Base-by-base conservation (phyloP, 352 stramenopile genomes). In the Phytophthora tentaculata region DNA sequence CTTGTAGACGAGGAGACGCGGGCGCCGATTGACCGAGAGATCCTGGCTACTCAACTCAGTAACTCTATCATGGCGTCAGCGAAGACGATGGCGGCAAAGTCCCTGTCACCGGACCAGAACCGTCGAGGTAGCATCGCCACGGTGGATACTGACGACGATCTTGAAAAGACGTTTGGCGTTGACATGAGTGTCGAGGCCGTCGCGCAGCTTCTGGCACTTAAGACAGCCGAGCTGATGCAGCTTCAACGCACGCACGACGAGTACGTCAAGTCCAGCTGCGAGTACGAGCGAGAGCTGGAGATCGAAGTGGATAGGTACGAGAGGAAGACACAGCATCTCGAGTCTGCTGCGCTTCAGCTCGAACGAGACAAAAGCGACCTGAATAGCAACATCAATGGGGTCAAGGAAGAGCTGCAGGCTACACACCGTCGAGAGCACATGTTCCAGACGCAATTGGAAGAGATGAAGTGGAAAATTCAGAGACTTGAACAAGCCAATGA, bases 211-310 rank as follows among this genome's bases (percentile, higher is more conserved):
- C 49, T 84, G 28, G 61, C 63, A 1, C 43, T 66, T 19, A 79
- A 80, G 55, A 35, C 76, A 4, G 41, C 55, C 10, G 80, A 91
- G 58, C 69, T 93, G 1, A 63, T 61, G 47, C 68, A 79, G 54
- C 51, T 94, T 35, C 85, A 94, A 51, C 64, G 69, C 44, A 84
- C 75, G 5, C 81, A 91, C 43, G 83, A 94, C 56, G 83, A 94
- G 58, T 94, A 89, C 68, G 71, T 94, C 47, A 77, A 77, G 43
- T 92, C 83, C 1, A 92, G 81, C 39, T 88, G 83, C 58, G 83
- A 94, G 63, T 92, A 92, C 45, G 86, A 94, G 56, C 79, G 76
- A 6, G 83, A 92, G 54, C 75, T 94, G 10, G 83, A 92, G 64
- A 67, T 52, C 19, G 82, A 89, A 58, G 58, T 94, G 23, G 76